Evolutionary conservation across 305 asterid genomes (phyloP).

Genomic region (Withania somnifera): DNA sequence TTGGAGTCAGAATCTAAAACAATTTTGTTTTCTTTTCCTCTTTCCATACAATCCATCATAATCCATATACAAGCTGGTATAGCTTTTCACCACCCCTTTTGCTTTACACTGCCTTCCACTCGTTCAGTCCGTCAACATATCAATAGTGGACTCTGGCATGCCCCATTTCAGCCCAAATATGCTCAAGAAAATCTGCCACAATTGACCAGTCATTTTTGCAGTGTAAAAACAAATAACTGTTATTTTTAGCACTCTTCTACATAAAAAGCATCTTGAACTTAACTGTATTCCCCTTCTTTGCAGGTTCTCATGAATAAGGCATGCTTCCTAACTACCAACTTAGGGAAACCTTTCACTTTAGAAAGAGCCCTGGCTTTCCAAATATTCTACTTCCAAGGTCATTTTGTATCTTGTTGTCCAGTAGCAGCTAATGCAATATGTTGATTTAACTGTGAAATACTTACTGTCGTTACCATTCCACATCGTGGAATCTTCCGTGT

Average conservation of each 20-base stretch:
- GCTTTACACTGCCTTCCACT: background rate
- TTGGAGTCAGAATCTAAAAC: background rate
- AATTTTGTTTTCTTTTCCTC: background rate
- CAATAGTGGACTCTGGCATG: background rate
- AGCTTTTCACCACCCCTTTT: background rate
- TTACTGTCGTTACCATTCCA: background rate
- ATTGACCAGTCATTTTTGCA: background rate
- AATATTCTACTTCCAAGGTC: background rate
- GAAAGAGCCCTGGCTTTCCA: background rate
- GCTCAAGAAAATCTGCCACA: background rate
- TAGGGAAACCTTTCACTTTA: background rate
- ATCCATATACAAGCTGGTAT: background rate
- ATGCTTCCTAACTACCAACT: background rate
- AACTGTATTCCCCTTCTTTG: background rate
- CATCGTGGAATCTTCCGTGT: background rate
- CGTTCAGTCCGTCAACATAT: background rate
- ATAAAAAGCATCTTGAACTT: background rate
- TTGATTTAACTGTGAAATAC: background rate
- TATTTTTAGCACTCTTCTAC: background rate
- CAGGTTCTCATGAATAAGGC: background rate
- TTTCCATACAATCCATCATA: background rate
- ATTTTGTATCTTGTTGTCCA: background rate
- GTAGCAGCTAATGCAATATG: background rate
- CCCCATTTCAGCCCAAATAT: background rate
- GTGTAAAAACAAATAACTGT: background rate